These are phyloP conservation scores for Pseudocercospora eumusae DNA, from an alignment of 2,329 filamentous ascomycete genomes.

Conservation along the genomic window DNA sequence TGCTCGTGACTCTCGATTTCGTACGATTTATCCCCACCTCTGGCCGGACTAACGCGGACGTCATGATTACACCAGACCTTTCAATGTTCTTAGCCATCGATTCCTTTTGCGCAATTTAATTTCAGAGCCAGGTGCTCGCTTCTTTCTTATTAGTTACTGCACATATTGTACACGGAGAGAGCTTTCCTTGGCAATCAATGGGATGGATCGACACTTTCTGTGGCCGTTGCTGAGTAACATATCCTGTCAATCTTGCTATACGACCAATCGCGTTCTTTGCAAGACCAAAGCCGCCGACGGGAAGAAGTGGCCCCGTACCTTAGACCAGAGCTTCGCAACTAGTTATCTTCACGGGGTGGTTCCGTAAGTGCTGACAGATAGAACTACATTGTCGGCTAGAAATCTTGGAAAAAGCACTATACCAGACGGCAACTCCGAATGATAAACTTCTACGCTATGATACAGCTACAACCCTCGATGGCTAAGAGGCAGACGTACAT, in stretches of 20 bases:
- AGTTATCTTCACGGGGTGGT: neutral
- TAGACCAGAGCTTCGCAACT: neutral
- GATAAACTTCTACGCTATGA: neutral
- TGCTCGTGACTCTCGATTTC: neutral
- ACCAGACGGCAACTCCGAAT: neutral
- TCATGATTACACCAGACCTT: slow-evolving; percentile 5
- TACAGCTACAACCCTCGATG: too few species aligned
- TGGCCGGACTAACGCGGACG: slow-evolving; percentile 8
- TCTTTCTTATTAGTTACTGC: neutral
- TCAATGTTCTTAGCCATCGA: neutral
- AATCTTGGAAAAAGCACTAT: neutral
- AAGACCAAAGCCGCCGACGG: neutral
- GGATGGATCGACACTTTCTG: neutral
- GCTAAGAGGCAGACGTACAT: neutral
- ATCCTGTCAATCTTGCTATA: neutral
- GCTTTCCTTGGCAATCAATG: neutral
- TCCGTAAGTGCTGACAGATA: neutral
- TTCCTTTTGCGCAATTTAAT: neutral
- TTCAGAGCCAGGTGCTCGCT: neutral
- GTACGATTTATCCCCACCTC: neutral
- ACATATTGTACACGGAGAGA: neutral
- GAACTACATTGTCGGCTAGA: neutral
- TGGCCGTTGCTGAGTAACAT: neutral
- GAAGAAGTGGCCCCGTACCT: neutral
- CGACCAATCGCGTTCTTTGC: neutral